Base-by-base conservation (phyloP, 2,329 filamentous ascomycete genomes). In the Cyanodermella asteris region DNA sequence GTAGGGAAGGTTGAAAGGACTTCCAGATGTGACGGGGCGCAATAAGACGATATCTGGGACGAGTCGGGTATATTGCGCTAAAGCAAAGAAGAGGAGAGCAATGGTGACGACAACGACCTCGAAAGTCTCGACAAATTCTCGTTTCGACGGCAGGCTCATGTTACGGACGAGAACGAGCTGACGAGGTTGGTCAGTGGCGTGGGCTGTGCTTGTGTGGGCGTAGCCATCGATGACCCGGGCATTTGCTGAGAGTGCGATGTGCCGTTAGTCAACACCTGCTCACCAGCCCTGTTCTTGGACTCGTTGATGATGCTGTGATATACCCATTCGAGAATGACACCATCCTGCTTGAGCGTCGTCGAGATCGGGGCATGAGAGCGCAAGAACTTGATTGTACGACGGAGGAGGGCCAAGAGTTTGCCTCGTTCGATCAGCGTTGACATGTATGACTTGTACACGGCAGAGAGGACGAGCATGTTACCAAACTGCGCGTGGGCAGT, bases 401-500 rank as follows among this genome's bases (percentile, higher is more conserved):
- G 43, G 29, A 90, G 67, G 0, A 91, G 59, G 2, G 46, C 42
- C 22, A 60, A 51, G 6, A 91, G 51, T 3, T 54, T 48, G 1
- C 58, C 45, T 23, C 52, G 48, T 4, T 65, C 46, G 12, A 91
- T 59, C 16, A 67, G 61, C 5, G 52, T 44, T 5, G 50, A 50
- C 2, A 90, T 59, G 4, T 56, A 60, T 23, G 84, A 75, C 32
- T 61, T 64, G 47, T 69, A 82, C 4, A 73, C 75, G 2, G 84
- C 81, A 14, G 77, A 69, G 3, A 97, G 64, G n/a, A 90, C 78
- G 24, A 94, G 58, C 40, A 93, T 66, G 44, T 94, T 94, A 30
- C 87, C 84, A 56, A 90, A 97, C 78, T 97, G 87, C 77, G 84
- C 82, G 58, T 93, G 84, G 33, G 81, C 75, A 11, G 84, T 94